These are phyloP conservation scores for Ophiocordyceps australis DNA, from an alignment of 2,329 filamentous ascomycete genomes.

Conservation along the genomic window DNA sequence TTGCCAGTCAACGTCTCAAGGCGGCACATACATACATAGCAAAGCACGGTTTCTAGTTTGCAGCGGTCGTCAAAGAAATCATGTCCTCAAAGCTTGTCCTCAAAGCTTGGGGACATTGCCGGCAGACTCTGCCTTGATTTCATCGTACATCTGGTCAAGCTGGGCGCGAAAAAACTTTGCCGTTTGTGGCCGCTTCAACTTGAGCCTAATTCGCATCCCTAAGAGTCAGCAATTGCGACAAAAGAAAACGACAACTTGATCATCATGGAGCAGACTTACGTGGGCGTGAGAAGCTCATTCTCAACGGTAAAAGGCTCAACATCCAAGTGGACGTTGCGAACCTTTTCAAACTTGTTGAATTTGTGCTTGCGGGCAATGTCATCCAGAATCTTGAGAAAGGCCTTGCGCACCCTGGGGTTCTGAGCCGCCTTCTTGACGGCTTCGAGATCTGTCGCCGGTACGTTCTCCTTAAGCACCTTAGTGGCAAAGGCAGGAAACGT, in stretches of 20 bases:
- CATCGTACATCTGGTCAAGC: slow-evolving; percentile 38
- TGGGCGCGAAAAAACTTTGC: slow-evolving; percentile 31
- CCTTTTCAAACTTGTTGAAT: slow-evolving; percentile 81
- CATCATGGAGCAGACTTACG: slow-evolving; percentile 38
- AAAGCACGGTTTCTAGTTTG: no score
- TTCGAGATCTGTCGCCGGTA: slow-evolving; percentile 44
- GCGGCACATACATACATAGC: no score
- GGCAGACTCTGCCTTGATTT: slow-evolving; percentile 22
- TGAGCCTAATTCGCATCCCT: slow-evolving; percentile 21
- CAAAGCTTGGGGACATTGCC: slow-evolving; percentile 26
- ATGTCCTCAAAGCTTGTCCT: no score
- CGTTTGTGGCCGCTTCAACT: slow-evolving; percentile 40
- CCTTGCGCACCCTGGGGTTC: slow-evolving; percentile 53
- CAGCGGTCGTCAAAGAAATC: no score
- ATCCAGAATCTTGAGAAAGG: slow-evolving; percentile 64
- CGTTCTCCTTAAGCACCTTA: slow-evolving; percentile 51
- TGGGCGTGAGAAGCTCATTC: slow-evolving; percentile 76
- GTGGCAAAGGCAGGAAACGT: slow-evolving; percentile 66
- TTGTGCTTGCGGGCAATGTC: slow-evolving; percentile 65
- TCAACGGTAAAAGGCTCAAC: slow-evolving; percentile 86
- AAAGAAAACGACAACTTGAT: slow-evolving; percentile 2
- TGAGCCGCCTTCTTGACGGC: slow-evolving; percentile 48
- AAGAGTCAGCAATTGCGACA: not conserved
- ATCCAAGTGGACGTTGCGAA: slow-evolving; percentile 55
- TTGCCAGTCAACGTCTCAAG: no score